phyloP scores from a whole-genome alignment of 1,284 basidiomycete species.

The Heterobasidion irregulare region DNA sequence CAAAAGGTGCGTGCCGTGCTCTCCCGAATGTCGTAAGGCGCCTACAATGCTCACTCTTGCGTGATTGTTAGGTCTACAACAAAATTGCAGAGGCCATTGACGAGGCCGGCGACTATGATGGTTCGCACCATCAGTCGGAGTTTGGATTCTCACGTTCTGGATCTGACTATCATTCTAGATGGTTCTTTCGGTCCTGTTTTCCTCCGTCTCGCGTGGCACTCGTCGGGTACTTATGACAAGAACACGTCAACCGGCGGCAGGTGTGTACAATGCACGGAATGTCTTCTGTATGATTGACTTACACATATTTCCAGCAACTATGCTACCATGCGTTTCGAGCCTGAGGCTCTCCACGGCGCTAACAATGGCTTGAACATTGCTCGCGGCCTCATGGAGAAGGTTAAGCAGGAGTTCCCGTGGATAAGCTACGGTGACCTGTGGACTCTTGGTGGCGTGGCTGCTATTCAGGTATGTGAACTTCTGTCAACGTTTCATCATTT shows the following conservation, averaged over 20 bases:
- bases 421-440: slow-evolving; percentile 92
- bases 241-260: slow-evolving; percentile 82
- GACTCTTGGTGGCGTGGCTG: slow-evolving; percentile 84
- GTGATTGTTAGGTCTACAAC: slow-evolving; percentile 69
- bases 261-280: slow-evolving; percentile 25
- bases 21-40: neutral
- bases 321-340: slow-evolving; percentile 91
- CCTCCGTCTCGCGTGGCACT: slow-evolving; percentile 91
- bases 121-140: slow-evolving; percentile 31
- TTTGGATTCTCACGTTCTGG: neutral
- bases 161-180: slow-evolving; percentile 37
- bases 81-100: slow-evolving; percentile 72
- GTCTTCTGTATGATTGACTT: slow-evolving; percentile 2
- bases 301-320: slow-evolving; percentile 57
- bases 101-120: slow-evolving; percentile 72
- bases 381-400: slow-evolving; percentile 77
- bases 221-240: slow-evolving; percentile 90
- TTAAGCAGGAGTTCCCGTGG: slow-evolving; percentile 86
- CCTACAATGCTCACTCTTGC: neutral
- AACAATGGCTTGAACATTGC: slow-evolving; percentile 85
- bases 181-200: slow-evolving; percentile 89
- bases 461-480: slow-evolving; percentile 52
- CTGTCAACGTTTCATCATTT: neutral
- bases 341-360: slow-evolving; percentile 79
- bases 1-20: slow-evolving; percentile 53